A percentile compares a stretch with the other conserved stretches of the same genome.
These are phyloP conservation scores for Podaxis sp. DNA, from an alignment of 768 basidiomycete genomes.

Conservation along the genomic window DNA sequence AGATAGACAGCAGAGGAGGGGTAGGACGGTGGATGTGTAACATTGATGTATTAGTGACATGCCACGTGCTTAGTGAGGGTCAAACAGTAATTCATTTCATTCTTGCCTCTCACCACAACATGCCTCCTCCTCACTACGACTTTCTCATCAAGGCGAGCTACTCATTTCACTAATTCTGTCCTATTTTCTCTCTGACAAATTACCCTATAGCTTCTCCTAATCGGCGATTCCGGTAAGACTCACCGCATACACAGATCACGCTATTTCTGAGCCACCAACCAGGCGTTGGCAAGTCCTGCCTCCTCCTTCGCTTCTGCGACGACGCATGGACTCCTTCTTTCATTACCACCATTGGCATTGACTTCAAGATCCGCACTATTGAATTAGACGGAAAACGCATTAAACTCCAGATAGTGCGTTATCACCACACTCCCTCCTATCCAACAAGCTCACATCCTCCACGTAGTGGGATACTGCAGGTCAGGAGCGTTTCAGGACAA, in stretches of 20 bases:
- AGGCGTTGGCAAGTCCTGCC: constrained; percentile 97
- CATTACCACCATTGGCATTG: constrained; percentile 99
- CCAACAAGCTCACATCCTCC: neutral
- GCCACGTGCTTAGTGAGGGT: constrained; percentile 11
- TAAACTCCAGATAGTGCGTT: constrained; percentile 95
- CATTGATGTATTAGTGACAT: constrained; percentile 2
- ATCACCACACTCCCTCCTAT: neutral
- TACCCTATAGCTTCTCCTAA: constrained; percentile 77
- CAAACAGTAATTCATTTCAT: neutral
- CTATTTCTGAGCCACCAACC: constrained; percentile 14
- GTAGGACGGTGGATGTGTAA: neutral
- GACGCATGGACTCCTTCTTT: constrained; percentile 99
- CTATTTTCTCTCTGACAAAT: constrained; percentile 13
- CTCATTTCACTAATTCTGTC: neutral
- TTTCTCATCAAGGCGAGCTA: constrained; percentile 85
- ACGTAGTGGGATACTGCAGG: constrained; percentile 97
- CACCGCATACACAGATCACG: constrained; percentile 9
- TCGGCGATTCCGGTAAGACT: constrained; percentile 86
- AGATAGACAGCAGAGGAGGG: neutral
- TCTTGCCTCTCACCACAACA: constrained; percentile 27
- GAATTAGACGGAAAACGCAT: constrained; percentile 97
- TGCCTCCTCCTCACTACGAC: constrained; percentile 96
- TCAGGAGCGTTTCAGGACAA: constrained; percentile 97
- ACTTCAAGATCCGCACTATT: constrained; percentile 99
- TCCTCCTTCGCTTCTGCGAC: constrained; percentile 96